Conservation (phyloP, 176 grass and related monocot genomes). For the Zea mays region DNA sequence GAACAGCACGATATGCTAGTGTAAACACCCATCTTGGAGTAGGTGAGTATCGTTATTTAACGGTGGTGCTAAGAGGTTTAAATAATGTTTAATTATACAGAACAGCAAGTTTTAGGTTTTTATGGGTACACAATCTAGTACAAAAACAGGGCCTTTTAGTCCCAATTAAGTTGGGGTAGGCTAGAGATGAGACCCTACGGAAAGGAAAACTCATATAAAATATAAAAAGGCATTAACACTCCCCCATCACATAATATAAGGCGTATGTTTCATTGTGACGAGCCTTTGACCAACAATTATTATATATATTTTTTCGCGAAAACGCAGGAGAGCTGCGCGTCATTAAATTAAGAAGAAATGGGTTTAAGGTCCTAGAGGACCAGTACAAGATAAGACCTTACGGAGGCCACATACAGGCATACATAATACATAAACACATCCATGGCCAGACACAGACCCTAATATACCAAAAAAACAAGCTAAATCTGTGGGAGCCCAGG, state of each 20-base stretch:
- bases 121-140: neutral
- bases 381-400: too few species aligned
- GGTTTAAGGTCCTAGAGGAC: too few species aligned
- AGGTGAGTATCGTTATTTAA: slow-evolving; percentile 39
- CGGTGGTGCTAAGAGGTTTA: neutral
- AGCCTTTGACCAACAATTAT: neutral
- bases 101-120: neutral
- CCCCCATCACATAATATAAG: neutral
- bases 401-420: too few species aligned
- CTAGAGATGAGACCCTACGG: neutral
- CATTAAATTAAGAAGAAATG: too few species aligned
- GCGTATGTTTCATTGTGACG: neutral
- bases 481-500: too few species aligned
- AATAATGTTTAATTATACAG: neutral
- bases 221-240: neutral
- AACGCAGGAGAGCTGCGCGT: too few species aligned
- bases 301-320: too few species aligned
- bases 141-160: neutral
- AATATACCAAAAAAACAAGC: too few species aligned
- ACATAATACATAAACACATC: too few species aligned
- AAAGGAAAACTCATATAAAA: slow-evolving; percentile 8
- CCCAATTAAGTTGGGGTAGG: neutral
- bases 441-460: too few species aligned
- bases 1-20: slow-evolving; percentile 74
- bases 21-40: slow-evolving; percentile 75